Percentiles rank a stretch among this genome's conserved stretches.
Evolutionary conservation across 139 green algal genomes (phyloP).

Genomic region (Tetradesmus obliquus): DNA sequence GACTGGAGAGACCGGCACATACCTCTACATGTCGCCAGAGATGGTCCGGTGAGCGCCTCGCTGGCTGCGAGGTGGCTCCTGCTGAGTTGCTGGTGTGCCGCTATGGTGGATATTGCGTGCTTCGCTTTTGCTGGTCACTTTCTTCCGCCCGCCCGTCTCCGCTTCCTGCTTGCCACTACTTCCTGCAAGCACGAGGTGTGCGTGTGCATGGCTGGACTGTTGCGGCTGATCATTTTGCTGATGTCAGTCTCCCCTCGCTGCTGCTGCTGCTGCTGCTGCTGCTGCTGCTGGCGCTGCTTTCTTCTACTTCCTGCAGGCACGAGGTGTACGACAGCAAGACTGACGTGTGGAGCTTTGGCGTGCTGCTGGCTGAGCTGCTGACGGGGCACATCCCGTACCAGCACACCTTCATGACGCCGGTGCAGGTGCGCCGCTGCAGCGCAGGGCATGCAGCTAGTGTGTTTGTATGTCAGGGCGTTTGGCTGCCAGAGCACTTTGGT

Average conservation of each 20-base stretch:
- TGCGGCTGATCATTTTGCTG: neutral
- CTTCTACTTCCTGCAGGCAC: constrained; percentile 50
- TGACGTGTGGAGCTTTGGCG: constrained; percentile 89
- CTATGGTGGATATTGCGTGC: neutral
- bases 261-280: neutral
- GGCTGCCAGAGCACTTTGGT: neutral
- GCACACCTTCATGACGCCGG: constrained; percentile 75
- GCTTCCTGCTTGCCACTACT: neutral
- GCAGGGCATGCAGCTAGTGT: neutral
- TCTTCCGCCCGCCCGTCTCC: neutral
- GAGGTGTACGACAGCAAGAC: constrained; percentile 70
- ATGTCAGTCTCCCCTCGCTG: neutral
- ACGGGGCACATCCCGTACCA: constrained; percentile 73
- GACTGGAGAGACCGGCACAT: constrained; percentile 90
- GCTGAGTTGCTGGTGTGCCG: neutral
- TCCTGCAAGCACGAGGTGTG: neutral
- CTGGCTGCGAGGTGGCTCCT: neutral
- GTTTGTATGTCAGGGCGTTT: neutral
- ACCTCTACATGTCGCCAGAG: constrained; percentile 93
- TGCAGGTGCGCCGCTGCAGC: constrained; percentile 66
- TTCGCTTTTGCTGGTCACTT: neutral
- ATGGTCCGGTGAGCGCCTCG: constrained; percentile 65
- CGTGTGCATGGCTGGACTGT: neutral
- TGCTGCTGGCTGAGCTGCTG: constrained; percentile 82
- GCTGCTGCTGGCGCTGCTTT: neutral